phyloP scores from a whole-genome alignment of 2,329 filamentous ascomycete genomes.

The Pseudocercospora eumusae region DNA sequence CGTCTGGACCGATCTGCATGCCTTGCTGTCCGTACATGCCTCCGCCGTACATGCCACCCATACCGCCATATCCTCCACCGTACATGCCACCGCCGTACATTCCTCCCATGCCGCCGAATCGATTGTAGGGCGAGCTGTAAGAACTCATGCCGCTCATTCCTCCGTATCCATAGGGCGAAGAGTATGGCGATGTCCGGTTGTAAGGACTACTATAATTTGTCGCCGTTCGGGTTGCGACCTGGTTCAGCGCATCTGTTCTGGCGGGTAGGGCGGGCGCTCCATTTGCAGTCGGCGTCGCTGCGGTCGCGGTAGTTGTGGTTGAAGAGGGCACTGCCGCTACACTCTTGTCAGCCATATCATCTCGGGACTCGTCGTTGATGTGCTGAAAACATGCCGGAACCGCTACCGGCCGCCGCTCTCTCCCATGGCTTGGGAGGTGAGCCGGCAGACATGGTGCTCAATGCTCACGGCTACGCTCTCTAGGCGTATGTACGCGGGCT shows the following conservation, averaged over 20 bases:
- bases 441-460: slow-evolving; percentile 19
- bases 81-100: slow-evolving; percentile 24
- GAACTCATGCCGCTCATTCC: slow-evolving; percentile 41
- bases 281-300: slow-evolving; percentile 44
- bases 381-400: slow-evolving; percentile 28
- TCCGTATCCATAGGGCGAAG: slow-evolving; percentile 58
- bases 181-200: slow-evolving; percentile 45
- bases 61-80: slow-evolving; percentile 37
- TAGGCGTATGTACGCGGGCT: not conserved
- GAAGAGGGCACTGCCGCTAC: slow-evolving; percentile 49
- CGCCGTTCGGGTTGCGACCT: slow-evolving; percentile 84
- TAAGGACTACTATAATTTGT: slow-evolving; percentile 68
- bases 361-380: slow-evolving; percentile 14
- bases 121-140: slow-evolving; percentile 49
- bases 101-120: slow-evolving; percentile 47
- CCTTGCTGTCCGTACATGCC: slow-evolving; percentile 46
- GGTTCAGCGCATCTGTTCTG: slow-evolving; percentile 73
- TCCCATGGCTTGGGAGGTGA: slow-evolving; percentile 99
- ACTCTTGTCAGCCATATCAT: slow-evolving; percentile 35
- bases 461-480: not conserved
- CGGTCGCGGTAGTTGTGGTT: slow-evolving; percentile 44
- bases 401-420: slow-evolving; percentile 63
- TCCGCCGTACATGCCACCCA: slow-evolving; percentile 36
- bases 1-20: slow-evolving; percentile 57
- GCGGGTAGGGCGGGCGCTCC: slow-evolving; percentile 72